Evolutionary conservation across 495 filamentous ascomycete genomes (phyloP).

Genomic region (Cetradonia linearis): DNA sequence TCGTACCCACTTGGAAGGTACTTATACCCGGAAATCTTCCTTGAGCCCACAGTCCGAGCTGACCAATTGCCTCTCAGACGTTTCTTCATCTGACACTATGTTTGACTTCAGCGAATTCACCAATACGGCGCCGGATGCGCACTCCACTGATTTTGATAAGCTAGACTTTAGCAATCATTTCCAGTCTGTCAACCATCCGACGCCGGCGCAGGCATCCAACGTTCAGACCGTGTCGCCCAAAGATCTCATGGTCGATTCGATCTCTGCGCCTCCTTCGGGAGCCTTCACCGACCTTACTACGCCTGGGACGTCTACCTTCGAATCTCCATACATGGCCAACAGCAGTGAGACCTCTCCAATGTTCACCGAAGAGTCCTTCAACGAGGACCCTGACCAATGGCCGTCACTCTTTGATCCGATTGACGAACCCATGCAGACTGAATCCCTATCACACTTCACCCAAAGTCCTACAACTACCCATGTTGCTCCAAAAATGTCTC

Average conservation of each 20-base stretch:
- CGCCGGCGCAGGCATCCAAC: conserved; percentile 22
- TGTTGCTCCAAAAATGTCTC: conserved; percentile 33
- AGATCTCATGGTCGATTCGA: conserved; percentile 63
- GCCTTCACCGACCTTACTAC: conserved; percentile 81
- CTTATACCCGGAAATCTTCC: background rate
- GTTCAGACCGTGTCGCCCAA: conserved; percentile 69
- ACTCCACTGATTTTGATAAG: conserved; percentile 9
- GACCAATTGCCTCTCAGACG: conserved; percentile 12
- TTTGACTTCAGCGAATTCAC: conserved; percentile 13
- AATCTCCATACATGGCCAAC: conserved; percentile 54
- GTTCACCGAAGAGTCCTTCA: conserved; percentile 49
- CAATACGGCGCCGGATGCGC: conserved; percentile 11
- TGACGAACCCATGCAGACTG: conserved; percentile 33
- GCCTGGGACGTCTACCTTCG: conserved; percentile 56
- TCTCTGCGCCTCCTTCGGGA: conserved; percentile 71
- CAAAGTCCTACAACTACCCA: conserved; percentile 30
- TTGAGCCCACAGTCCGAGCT: background rate
- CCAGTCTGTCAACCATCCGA: conserved; percentile 29
- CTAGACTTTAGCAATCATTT: conserved; percentile 11
- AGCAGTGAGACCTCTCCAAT: conserved; percentile 70
- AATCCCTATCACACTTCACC: conserved; percentile 28
- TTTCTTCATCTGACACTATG: conserved; percentile 10
- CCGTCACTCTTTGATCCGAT: conserved; percentile 26
- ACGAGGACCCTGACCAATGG: conserved; percentile 41
- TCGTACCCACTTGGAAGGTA: conserved; percentile 18